Conservation (phyloP, 768 basidiomycete species). For the Pleurotus tuoliensis region DNA sequence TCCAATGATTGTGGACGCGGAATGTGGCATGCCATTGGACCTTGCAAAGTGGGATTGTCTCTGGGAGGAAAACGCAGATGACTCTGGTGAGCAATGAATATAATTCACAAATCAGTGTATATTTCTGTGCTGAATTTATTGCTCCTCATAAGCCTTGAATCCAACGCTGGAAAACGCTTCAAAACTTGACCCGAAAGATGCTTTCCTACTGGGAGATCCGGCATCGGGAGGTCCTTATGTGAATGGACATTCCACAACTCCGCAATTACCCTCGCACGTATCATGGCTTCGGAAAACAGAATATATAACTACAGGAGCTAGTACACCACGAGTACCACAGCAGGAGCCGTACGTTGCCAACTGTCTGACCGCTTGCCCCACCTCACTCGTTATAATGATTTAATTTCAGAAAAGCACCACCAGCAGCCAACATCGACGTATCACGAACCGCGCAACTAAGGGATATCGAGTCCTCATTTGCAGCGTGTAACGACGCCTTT, state of each 20-base stretch:
- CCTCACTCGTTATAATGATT: conserved; percentile 5
- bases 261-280: conserved; percentile 56
- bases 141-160: conserved; percentile 42
- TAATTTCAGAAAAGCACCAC: conserved; percentile 41
- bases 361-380: background rate
- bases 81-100: conserved; percentile 44
- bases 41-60: conserved; percentile 77
- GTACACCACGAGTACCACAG: conserved; percentile 33
- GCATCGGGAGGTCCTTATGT: conserved; percentile 43
- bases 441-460: conserved; percentile 71
- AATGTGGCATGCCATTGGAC: conserved; percentile 95
- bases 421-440: conserved; percentile 56
- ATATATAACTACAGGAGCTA: conserved; percentile 64
- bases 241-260: conserved; percentile 31
- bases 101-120: background rate
- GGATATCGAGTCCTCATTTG: conserved; percentile 77
- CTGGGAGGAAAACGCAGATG: conserved; percentile 77
- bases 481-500: conserved; percentile 55
- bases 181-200: conserved; percentile 69
- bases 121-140: background rate
- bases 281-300: conserved; percentile 93
- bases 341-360: conserved; percentile 53
- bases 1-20: conserved; percentile 96
- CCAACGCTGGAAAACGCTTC: conserved; percentile 60
- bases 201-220: conserved; percentile 70